Evolutionary conservation across 2,329 filamentous ascomycete species (phyloP).

Genomic region (Corniculantispora saksenae): DNA sequence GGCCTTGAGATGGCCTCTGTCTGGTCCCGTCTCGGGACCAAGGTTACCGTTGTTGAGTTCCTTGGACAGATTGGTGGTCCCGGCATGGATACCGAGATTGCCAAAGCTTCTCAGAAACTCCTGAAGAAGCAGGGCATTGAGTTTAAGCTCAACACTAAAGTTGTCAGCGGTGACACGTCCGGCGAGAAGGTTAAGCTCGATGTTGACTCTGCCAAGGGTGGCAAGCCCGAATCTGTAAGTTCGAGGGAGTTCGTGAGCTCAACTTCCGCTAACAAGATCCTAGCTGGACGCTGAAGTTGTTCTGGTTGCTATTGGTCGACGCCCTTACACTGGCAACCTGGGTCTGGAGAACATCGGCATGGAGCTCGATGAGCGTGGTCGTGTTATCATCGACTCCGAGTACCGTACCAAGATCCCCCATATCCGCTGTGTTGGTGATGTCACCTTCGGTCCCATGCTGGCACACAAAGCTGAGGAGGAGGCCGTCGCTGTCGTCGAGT

Average conservation of each 20-base stretch:
- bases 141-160: constrained; percentile 98
- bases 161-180: constrained; percentile 77
- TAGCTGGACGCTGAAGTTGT: constrained; percentile 93
- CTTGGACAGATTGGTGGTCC: constrained; percentile 94
- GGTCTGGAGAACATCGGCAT: constrained; percentile 92
- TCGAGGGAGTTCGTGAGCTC: not conserved
- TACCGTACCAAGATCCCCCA: constrained; percentile 98
- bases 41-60: constrained; percentile 98
- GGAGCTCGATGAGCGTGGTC: constrained; percentile 88
- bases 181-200: constrained; percentile 78
- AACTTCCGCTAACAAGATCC: constrained; percentile 24
- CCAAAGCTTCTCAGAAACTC: constrained; percentile 89
- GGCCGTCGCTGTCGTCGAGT: constrained; percentile 90
- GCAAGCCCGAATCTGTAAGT: constrained; percentile 86
- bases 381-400: constrained; percentile 95
- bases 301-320: constrained; percentile 92
- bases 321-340: constrained; percentile 89
- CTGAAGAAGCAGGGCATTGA: constrained; percentile 95
- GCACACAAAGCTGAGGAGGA: constrained; percentile 99
- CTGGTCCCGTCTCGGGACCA: constrained; percentile 89
- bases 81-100: constrained; percentile 93
- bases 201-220: constrained; percentile 91
- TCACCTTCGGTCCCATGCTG: constrained; percentile 97
- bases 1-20: constrained; percentile 98
- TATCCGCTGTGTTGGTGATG: constrained; percentile 95